Conservation (phyloP, 352 stramenopile species). For the Phytophthora meadii region DNA sequence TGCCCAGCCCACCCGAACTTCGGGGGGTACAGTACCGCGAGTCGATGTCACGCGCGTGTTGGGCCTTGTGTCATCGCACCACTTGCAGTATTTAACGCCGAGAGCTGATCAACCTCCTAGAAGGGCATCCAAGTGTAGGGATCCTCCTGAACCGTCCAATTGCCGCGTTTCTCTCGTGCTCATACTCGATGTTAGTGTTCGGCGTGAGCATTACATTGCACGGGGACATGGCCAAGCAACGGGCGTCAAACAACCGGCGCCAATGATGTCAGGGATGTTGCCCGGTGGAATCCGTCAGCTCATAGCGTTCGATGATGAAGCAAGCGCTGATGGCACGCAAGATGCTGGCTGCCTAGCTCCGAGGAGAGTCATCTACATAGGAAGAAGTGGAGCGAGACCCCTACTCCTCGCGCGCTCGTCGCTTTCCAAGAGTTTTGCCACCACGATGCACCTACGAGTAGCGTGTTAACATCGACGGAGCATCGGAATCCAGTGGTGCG, state of each 20-base stretch:
- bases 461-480: neutral
- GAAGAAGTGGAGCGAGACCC: too few species aligned
- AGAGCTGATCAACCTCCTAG: conserved; percentile 3
- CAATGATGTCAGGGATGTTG: conserved; percentile 37
- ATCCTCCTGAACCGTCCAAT: conserved; percentile 27
- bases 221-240: conserved; percentile 35
- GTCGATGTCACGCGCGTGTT: conserved; percentile 32
- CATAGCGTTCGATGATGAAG: conserved; percentile 1
- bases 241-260: conserved; percentile 25
- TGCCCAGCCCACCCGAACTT: conserved; percentile 11
- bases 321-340: neutral
- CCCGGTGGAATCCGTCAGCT: neutral
- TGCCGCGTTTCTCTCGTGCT: conserved; percentile 31
- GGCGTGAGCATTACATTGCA: conserved; percentile 10
- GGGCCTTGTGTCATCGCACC: conserved; percentile 26
- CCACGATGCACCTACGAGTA: conserved; percentile 1
- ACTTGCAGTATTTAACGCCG: conserved; percentile 28
- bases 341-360: too few species aligned
- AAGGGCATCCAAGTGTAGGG: conserved; percentile 12
- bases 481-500: conserved; percentile 2
- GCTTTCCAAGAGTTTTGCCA: neutral
- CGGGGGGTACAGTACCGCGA: conserved; percentile 23
- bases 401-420: too few species aligned
- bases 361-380: too few species aligned
- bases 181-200: conserved; percentile 7